A percentile compares a stretch with the other conserved stretches of the same genome.
These are phyloP conservation scores for Kregervanrija pseudodelftensis DNA, from an alignment of 805 yeast species.

Conservation along the genomic window DNA sequence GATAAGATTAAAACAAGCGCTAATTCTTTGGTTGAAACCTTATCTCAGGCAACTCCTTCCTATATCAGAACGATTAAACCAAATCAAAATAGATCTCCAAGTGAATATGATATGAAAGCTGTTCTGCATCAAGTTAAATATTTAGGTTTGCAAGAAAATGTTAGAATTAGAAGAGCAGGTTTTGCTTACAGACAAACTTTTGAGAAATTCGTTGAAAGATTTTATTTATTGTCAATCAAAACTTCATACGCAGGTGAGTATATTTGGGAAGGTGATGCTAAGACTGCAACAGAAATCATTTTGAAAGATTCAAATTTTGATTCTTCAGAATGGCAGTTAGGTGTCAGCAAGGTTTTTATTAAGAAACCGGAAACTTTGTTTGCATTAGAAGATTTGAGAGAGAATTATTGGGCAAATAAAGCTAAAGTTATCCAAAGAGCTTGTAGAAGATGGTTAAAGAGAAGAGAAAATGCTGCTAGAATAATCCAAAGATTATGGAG, in stretches of 20 bases:
- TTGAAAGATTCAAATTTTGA: constrained; percentile 61
- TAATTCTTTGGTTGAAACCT: constrained; percentile 78
- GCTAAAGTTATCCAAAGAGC: constrained; percentile 97
- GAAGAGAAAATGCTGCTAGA: constrained; percentile 82
- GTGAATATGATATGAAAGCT: constrained; percentile 80
- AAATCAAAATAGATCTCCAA: constrained; percentile 84
- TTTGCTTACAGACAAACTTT: constrained; percentile 96
- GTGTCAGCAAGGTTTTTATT: constrained; percentile 86
- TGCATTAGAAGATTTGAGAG: constrained; percentile 93
- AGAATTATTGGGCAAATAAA: constrained; percentile 96
- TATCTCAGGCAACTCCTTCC: constrained; percentile 88
- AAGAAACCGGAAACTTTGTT: constrained; percentile 95
- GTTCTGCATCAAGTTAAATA: constrained; percentile 95
- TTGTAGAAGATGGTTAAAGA: constrained; percentile 76
- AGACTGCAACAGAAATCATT: constrained; percentile 44
- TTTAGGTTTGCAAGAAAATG: constrained; percentile 93
- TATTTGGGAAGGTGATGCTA: constrained; percentile 50
- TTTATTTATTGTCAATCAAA: constrained; percentile 75
- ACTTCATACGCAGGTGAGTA: constrained; percentile 88
- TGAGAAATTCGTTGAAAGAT: constrained; percentile 92
- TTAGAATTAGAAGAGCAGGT: constrained; percentile 96
- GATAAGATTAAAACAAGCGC: constrained; percentile 93
- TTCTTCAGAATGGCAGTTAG: constrained; percentile 76
- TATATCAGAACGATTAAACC: constrained; percentile 98
- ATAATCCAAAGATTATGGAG: constrained; percentile 79